Evolutionary conservation across 805 yeast genomes (phyloP).

Genomic region (Phaffomyces opuntiae): DNA sequence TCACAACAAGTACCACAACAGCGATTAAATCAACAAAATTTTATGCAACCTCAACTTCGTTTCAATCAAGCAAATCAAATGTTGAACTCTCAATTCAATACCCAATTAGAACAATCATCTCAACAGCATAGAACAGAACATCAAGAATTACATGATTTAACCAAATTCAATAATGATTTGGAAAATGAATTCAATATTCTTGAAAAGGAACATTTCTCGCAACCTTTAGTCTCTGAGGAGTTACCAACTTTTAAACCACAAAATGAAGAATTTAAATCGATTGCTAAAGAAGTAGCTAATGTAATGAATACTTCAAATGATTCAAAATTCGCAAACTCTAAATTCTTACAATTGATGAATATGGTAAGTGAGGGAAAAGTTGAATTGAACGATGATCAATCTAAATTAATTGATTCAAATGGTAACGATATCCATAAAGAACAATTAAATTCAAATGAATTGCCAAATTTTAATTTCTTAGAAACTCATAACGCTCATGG

Average conservation of each 20-base stretch:
- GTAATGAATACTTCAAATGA: slow-evolving; percentile 17
- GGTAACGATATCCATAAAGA: slow-evolving; percentile 21
- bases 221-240: not conserved
- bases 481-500: slow-evolving; percentile 5
- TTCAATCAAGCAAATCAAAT: slow-evolving; percentile 5
- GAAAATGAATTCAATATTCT: slow-evolving; percentile 12
- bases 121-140: slow-evolving; percentile 18
- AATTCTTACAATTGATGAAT: slow-evolving; percentile 21
- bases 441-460: slow-evolving; percentile 4
- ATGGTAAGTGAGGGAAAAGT: slow-evolving; percentile 19
- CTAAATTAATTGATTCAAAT: slow-evolving; percentile 18
- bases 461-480: slow-evolving; percentile 3
- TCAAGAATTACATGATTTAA: slow-evolving; percentile 14
- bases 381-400: slow-evolving; percentile 17
- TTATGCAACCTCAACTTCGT: slow-evolving; percentile 2
- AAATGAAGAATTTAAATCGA: slow-evolving; percentile 17
- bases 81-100: slow-evolving; percentile 8
- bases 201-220: slow-evolving; percentile 3
- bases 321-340: slow-evolving; percentile 21
- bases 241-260: slow-evolving; percentile 1
- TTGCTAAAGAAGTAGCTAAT: slow-evolving; percentile 21
- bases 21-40: slow-evolving; percentile 1
- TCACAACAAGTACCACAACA: slow-evolving; percentile 1
- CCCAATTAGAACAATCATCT: not conserved
- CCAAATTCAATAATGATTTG: slow-evolving; percentile 10